Conservation (phyloP, 495 filamentous ascomycete genomes). For the Cladorrhinum samala region DNA sequence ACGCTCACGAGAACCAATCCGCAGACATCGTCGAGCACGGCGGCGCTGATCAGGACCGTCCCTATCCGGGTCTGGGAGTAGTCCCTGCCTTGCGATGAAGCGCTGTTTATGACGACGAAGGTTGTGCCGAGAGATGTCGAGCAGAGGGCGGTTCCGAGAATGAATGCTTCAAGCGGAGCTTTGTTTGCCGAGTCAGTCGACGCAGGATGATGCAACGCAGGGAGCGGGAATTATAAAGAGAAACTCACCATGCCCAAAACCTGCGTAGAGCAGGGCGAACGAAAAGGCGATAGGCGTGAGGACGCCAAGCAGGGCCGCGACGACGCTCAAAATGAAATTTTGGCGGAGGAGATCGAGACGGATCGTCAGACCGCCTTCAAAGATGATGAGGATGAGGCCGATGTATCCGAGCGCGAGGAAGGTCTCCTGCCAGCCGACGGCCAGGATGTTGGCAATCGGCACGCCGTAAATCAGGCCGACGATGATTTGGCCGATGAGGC, state of each 20-base stretch:
- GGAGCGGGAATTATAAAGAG: not conserved
- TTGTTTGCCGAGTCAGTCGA: slow-evolving; percentile 21
- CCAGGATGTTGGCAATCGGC: slow-evolving; percentile 43
- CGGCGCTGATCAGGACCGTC: slow-evolving; percentile 61
- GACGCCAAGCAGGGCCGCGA: slow-evolving; percentile 61
- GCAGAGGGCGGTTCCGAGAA: slow-evolving; percentile 69
- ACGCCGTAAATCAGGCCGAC: slow-evolving; percentile 65
- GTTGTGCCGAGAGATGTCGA: slow-evolving; percentile 75
- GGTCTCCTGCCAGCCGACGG: slow-evolving; percentile 49
- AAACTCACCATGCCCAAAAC: slow-evolving; percentile 17
- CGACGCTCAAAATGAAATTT: slow-evolving; percentile 53
- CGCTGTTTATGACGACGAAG: slow-evolving; percentile 60
- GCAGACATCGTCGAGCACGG: slow-evolving; percentile 79
- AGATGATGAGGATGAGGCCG: slow-evolving; percentile 68
- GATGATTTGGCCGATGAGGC: slow-evolving; percentile 68
- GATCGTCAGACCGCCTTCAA: slow-evolving; percentile 66
- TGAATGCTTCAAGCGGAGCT: slow-evolving; percentile 58
- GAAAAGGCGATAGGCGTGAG: slow-evolving; percentile 60
- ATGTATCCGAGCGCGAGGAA: slow-evolving; percentile 71
- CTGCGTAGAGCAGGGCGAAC: slow-evolving; percentile 47
- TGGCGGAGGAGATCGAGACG: slow-evolving; percentile 51
- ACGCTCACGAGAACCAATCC: slow-evolving; percentile 76
- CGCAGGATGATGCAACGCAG: not conserved
- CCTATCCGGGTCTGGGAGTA: slow-evolving; percentile 59
- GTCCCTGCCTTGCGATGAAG: slow-evolving; percentile 30